phyloP scores from a whole-genome alignment of 768 basidiomycete genomes.

The Panaeolus papilionaceus region DNA sequence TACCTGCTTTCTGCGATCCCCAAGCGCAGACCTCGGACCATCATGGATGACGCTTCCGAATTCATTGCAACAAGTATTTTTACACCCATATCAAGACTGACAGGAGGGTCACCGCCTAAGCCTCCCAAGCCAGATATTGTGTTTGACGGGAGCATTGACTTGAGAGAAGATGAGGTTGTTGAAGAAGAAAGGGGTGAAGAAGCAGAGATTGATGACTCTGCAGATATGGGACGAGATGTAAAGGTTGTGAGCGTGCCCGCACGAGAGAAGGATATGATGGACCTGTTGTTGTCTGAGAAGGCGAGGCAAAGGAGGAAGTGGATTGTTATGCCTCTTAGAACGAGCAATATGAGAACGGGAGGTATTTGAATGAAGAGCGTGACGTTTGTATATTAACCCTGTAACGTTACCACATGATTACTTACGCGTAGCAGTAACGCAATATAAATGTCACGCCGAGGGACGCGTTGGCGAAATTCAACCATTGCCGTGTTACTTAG shows the following conservation, averaged over 20 bases:
- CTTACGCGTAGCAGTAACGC: constrained; percentile 22
- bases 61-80: constrained; percentile 68
- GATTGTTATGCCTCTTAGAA: constrained; percentile 44
- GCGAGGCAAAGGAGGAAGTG: constrained; percentile 45
- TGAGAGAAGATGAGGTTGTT: constrained; percentile 78
- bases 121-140: constrained; percentile 71
- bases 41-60: constrained; percentile 74
- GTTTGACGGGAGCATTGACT: constrained; percentile 69
- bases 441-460: constrained; percentile 21
- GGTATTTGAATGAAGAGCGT: constrained; percentile 4
- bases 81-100: constrained; percentile 61
- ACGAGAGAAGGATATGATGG: constrained; percentile 35
- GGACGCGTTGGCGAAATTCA: neutral
- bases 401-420: constrained; percentile 20
- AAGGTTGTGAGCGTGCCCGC: constrained; percentile 50
- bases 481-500: neutral
- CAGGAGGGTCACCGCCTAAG: constrained; percentile 39
- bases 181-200: constrained; percentile 84
- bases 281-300: constrained; percentile 34
- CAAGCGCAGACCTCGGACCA: constrained; percentile 66
- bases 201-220: constrained; percentile 78
- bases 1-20: constrained; percentile 75
- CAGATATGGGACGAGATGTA: constrained; percentile 59
- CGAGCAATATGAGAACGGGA: constrained; percentile 41
- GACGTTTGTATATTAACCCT: constrained; percentile 3